Evolutionary conservation across 1,284 basidiomycete species (phyloP).

Genomic region (Sanguinoderma infundibulare): DNA sequence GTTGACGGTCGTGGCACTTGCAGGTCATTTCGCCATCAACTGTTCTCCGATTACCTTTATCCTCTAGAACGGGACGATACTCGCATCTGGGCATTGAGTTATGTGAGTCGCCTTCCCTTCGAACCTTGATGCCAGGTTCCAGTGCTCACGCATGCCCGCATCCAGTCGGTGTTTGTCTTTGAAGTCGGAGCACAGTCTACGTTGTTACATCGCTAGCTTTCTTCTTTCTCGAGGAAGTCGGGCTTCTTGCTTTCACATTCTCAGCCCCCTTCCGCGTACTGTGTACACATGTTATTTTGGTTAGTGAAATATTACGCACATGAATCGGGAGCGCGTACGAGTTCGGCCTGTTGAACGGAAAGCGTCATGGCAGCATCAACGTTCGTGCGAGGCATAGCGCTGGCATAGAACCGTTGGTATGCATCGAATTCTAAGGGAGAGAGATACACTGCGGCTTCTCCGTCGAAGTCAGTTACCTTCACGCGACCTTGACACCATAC

Average conservation of each 20-base stretch:
- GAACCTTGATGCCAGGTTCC: not conserved
- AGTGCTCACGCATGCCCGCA: not conserved
- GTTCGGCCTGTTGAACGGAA: no score
- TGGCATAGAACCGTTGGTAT: no score
- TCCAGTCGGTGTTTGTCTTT: not conserved
- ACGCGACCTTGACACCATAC: no score
- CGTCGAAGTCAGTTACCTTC: no score
- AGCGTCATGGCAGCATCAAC: no score
- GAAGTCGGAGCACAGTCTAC: not conserved
- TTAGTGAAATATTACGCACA: not conserved
- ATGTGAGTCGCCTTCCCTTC: not conserved
- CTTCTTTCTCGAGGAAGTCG: conserved; percentile 8
- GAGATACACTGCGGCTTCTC: no score
- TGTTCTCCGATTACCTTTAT: conserved; percentile 13
- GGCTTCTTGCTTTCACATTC: conserved; percentile 5
- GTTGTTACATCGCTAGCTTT: conserved; percentile 15
- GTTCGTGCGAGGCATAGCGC: no score
- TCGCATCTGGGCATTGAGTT: not conserved
- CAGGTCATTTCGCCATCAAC: conserved; percentile 11
- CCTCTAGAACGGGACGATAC: not conserved
- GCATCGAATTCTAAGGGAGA: no score
- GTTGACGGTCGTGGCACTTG: not conserved
- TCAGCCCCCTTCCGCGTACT: conserved; percentile 19
- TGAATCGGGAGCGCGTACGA: no score
- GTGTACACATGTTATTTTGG: conserved; percentile 8